Evolutionary conservation across 2,329 filamentous ascomycete species (phyloP), one percentile per base, ranked within the genome.

Genomic region (Ilyonectria robusta): DNA sequence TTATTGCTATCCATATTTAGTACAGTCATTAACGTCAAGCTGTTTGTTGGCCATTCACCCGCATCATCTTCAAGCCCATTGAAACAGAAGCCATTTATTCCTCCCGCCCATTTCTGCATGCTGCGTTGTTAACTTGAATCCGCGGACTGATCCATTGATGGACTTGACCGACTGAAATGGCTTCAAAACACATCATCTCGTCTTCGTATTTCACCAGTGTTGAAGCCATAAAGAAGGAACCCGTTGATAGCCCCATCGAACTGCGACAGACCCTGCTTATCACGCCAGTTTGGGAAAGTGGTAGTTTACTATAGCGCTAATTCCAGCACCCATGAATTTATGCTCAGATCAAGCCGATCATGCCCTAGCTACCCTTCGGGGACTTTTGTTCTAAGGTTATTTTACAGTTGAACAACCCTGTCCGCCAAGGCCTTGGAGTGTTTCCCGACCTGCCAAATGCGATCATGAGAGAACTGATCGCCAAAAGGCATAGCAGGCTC

Each of bases 331-430:
- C 11, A 40, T 11, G 9, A 40, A 40, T 40, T 40, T 40, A 40
- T 40, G 35, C 35, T 40, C 35, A 40, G 35, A 40, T 40, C 35
- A 40, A 13, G 35, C 35, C 35, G 35, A 40, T 40, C 35, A 40
- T 40, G 4, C 35, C 29, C 35, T 60, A 70, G 70, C 69, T 29
- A 62, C 10, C 2, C 2, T 15, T 5, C n/a, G 50, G 62, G 69
- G 57, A 71, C 69, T 71, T 71, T 71, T 71, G 69, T 35, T 21
- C 67, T 71, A 71, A 71, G 69, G 62, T 71, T 71, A 71, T 71
- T 69, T 40, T 59, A 63, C 60, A 56, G 50, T 69, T 71, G 8
- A 44, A 40, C 15, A 71, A 56, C 69, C 69, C 40, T 71, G 69
- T 54, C 19, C 7, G 31, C 62, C 15, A 35, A 59, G 54, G n/a